A percentile compares a stretch with the other conserved stretches of the same genome.
These are phyloP conservation scores for Hysterium pulicare DNA, from an alignment of 2,329 filamentous ascomycete genomes.

Conservation along the genomic window DNA sequence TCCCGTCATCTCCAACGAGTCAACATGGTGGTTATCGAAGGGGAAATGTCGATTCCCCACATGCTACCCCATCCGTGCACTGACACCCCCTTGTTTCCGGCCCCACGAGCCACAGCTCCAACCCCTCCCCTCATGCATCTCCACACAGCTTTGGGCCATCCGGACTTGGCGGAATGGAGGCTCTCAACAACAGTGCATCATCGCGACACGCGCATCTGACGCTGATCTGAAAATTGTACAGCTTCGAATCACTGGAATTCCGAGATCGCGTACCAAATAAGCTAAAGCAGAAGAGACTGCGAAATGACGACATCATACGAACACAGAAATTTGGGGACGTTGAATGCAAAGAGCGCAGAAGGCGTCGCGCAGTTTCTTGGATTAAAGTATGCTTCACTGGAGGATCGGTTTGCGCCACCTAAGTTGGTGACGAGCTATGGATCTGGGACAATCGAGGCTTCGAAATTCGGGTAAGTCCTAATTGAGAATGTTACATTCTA, in stretches of 20 bases:
- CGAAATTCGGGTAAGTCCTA: slow-evolving; percentile 32
- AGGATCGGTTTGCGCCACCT: slow-evolving; percentile 35
- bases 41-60: slow-evolving; percentile 9
- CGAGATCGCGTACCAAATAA: too few relatives aligned
- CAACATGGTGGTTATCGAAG: background rate
- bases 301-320: slow-evolving; percentile 20
- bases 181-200: too few relatives aligned
- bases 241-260: too few relatives aligned
- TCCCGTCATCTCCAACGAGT: background rate
- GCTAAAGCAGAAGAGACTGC: background rate
- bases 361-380: slow-evolving; percentile 35
- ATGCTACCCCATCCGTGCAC: slow-evolving; percentile 16
- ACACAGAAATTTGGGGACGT: slow-evolving; percentile 20
- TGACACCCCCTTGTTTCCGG: slow-evolving; percentile 6
- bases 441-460: slow-evolving; percentile 25
- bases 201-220: too few relatives aligned
- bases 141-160: too few relatives aligned
- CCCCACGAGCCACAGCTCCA: slow-evolving; percentile 15
- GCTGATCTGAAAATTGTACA: too few relatives aligned
- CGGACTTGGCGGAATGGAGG: too few relatives aligned
- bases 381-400: slow-evolving; percentile 38
- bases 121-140: slow-evolving; percentile 3
- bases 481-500: too few relatives aligned
- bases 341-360: slow-evolving; percentile 22
- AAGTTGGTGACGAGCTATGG: slow-evolving; percentile 26